These are phyloP conservation scores for Cucurbita maxima DNA, from an alignment of 306 rosid genomes.

Conservation along the genomic window DNA sequence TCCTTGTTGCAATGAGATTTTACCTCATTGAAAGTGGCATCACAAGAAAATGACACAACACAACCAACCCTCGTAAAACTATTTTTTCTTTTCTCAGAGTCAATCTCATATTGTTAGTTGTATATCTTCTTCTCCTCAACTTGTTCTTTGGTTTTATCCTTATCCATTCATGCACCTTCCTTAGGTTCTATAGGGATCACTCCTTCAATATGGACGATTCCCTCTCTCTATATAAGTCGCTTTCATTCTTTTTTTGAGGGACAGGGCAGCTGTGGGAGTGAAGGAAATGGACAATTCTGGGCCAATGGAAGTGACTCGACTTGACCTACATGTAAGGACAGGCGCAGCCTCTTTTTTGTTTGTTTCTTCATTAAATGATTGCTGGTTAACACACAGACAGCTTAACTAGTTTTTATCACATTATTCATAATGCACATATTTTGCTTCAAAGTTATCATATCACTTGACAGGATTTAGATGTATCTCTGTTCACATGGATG, in stretches of 20 bases:
- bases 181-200: background rate
- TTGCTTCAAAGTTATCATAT: background rate
- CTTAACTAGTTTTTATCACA: background rate
- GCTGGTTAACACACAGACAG: background rate
- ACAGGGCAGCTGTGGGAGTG: background rate
- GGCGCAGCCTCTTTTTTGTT: slow-evolving; percentile 10
- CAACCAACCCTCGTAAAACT: background rate
- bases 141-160: background rate
- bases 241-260: background rate
- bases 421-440: background rate
- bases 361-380: background rate
- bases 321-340: background rate
- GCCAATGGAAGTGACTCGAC: background rate
- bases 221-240: background rate
- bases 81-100: background rate
- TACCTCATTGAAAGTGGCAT: background rate
- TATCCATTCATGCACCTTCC: slow-evolving; percentile 4
- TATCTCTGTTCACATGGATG: too few species aligned
- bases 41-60: background rate
- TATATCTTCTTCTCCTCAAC: background rate
- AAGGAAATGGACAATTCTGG: background rate
- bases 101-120: background rate
- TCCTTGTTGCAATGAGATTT: background rate
- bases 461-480: background rate
- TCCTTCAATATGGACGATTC: background rate